phyloP scores from a whole-genome alignment of 805 yeast genomes.

The Metschnikowia colocasiae region DNA sequence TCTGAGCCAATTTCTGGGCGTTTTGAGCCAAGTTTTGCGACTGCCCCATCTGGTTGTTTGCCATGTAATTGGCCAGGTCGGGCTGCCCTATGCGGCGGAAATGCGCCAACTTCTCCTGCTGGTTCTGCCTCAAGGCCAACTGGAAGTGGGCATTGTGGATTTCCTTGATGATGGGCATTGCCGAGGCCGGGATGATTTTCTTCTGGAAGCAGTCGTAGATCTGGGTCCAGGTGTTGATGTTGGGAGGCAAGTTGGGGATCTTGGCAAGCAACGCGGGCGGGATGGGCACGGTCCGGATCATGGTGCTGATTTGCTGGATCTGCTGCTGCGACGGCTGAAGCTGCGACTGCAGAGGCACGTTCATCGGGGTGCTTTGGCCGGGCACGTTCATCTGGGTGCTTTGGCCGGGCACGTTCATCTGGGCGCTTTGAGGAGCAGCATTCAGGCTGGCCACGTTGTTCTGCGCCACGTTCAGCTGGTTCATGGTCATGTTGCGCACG shows the following conservation, averaged over 20 bases:
- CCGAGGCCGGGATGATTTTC: conserved; percentile 55
- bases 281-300: conserved; percentile 64
- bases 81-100: conserved; percentile 13
- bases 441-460: neutral
- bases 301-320: conserved; percentile 36
- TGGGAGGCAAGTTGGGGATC: conserved; percentile 75
- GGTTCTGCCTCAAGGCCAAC: conserved; percentile 49
- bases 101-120: conserved; percentile 35
- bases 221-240: conserved; percentile 77
- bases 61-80: neutral
- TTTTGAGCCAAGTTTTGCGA: neutral
- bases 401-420: neutral
- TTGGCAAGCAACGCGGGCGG: conserved; percentile 63
- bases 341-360: conserved; percentile 4
- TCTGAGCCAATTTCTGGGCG: neutral
- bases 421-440: no score
- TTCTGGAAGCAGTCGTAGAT: conserved; percentile 61
- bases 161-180: conserved; percentile 57
- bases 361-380: neutral
- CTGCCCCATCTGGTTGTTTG: neutral
- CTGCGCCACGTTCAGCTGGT: neutral
- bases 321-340: conserved; percentile 26
- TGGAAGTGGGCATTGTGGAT: conserved; percentile 67
- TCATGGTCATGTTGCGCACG: neutral
- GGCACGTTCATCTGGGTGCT: neutral